Evolutionary conservation across 106 monocot genomes (phyloP), one percentile per base, ranked within the genome.

Genomic region (Acorus calamus): DNA sequence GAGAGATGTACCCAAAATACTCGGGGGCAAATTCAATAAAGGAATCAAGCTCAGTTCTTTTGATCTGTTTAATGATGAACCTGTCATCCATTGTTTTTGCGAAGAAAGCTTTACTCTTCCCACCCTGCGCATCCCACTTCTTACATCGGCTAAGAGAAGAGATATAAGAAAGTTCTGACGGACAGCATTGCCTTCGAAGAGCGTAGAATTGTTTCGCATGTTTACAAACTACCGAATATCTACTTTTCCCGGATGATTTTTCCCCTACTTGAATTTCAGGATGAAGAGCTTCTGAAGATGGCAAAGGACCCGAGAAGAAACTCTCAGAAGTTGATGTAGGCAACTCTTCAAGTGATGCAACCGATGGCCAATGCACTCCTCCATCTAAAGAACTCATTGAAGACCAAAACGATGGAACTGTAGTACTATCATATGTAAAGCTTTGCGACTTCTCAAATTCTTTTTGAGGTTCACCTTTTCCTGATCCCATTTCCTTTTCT

Each of bases 81-180:
- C 98, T 88, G 44, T 88, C 98, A 72, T 99, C 98, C 77, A 99
- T 78, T 44, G 98, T 75, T 69, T 99, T 99, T 58, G 85, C 87
- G 81, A 99, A 99, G 55, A 88, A 71, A 28, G 77, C 98, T 76
- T 92, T 99, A 53, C 87, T 99, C 76, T 99, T 99, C 44, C 98
- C 98, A 44, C 98, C 98, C 68, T 88, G 85, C 50, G 88, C 98
- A 78, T 99, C 71, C 80, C 80, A 80, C 3, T 62, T 67, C 52
- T 61, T 66, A 28, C 74, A 74, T 9, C 71, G 69, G 45, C 69
- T 71, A 10, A 80, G 63, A 7, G 80, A 80, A 55, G 65, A 66
- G 60, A 74, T 75, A 56, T 75, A 80, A 5, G 65, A 61, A 6
- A 60, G 47, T 61, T 71, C 75, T 12, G 75, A 75, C 42, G 66